These are phyloP conservation scores for Boletus hoseneyae DNA, from an alignment of 1,284 basidiomycete genomes.

Conservation along the genomic window DNA sequence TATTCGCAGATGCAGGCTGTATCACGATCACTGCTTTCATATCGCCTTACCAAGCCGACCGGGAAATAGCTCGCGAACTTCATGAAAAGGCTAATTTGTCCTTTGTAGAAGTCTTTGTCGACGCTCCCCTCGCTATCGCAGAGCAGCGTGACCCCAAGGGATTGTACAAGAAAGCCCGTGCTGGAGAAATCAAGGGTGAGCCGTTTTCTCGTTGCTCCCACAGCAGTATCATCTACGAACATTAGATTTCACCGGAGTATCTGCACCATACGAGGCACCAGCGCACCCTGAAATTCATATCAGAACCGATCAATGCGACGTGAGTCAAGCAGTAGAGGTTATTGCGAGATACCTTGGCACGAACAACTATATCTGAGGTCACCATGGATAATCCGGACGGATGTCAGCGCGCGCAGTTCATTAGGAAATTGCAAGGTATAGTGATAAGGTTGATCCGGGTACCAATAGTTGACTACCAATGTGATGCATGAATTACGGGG, in stretches of 20 bases:
- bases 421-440: conserved; percentile 16
- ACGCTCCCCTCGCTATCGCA: conserved; percentile 86
- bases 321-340: conserved; percentile 76
- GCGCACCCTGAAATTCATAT: conserved; percentile 89
- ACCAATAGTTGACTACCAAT: conserved; percentile 24
- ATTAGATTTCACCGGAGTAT: conserved; percentile 95
- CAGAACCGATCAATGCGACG: conserved; percentile 78
- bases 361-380: conserved; percentile 51
- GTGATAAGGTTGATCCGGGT: conserved; percentile 10
- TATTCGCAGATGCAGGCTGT: conserved; percentile 88
- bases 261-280: conserved; percentile 95
- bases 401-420: conserved; percentile 10
- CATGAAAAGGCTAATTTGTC: conserved; percentile 73
- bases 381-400: conserved; percentile 19
- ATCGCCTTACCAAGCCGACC: conserved; percentile 93
- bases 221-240: conserved; percentile 11
- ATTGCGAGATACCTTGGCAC: conserved; percentile 82
- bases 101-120: conserved; percentile 95
- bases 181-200: conserved; percentile 93
- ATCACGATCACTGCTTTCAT: conserved; percentile 96
- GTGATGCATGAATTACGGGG: conserved; percentile 7
- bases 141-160: conserved; percentile 97
- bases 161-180: conserved; percentile 94
- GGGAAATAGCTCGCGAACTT: conserved; percentile 79
- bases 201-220: conserved; percentile 1